Evolutionary conservation across 1,284 basidiomycete genomes (phyloP).

Genomic region (Moesziomyces globuligerus): DNA sequence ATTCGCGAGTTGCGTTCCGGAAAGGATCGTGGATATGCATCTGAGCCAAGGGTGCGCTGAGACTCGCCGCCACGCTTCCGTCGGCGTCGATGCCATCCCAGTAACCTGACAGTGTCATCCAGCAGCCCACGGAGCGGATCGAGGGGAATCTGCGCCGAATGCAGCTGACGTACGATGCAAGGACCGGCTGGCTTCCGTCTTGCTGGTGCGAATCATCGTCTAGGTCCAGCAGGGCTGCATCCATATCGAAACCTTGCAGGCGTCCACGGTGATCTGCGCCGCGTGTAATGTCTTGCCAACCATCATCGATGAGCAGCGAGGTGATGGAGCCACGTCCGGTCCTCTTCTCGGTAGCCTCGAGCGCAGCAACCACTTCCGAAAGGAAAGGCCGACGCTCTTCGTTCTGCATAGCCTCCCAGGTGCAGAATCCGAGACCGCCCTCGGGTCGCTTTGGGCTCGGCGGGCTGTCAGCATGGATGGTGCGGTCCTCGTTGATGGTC

Average conservation of each 20-base stretch:
- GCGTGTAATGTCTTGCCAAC: constrained; percentile 35
- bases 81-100: constrained; percentile 41
- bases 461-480: constrained; percentile 4
- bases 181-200: neutral
- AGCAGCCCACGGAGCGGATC: constrained; percentile 33
- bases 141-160: constrained; percentile 32
- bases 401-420: constrained; percentile 45
- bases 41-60: constrained; percentile 21
- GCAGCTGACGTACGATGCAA: constrained; percentile 21
- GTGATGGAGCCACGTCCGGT: constrained; percentile 26
- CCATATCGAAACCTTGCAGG: constrained; percentile 37
- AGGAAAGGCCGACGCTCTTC: constrained; percentile 26
- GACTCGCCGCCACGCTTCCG: constrained; percentile 25
- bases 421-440: constrained; percentile 41
- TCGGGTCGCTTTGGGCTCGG: constrained; percentile 1
- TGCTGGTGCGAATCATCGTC: neutral
- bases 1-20: constrained; percentile 66
- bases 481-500: constrained; percentile 17
- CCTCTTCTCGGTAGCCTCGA: constrained; percentile 23
- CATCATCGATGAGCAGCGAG: constrained; percentile 44
- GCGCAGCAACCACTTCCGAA: constrained; percentile 30
- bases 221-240: constrained; percentile 21
- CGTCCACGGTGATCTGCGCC: constrained; percentile 20
- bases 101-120: constrained; percentile 45
- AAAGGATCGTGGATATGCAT: constrained; percentile 24